These are phyloP conservation scores for Vaccinium myrtillus DNA, from an alignment of 148 eudicot genomes.

Conservation along the genomic window DNA sequence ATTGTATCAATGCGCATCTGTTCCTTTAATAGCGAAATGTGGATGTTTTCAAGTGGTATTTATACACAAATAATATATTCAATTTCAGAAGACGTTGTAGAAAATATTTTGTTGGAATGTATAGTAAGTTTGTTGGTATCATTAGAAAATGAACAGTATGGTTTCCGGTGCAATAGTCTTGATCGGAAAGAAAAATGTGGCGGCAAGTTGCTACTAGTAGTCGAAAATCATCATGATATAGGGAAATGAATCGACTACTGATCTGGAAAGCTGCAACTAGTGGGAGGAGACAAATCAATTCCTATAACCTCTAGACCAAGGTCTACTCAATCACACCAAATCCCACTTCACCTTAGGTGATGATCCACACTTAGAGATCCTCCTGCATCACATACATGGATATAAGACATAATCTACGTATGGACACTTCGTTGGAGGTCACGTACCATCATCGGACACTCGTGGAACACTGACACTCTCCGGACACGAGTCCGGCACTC, in stretches of 20 bases:
- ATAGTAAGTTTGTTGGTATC: background rate
- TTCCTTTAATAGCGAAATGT: no score
- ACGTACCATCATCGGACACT: no score
- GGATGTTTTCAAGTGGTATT: background rate
- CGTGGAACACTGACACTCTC: background rate
- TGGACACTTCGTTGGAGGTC: no score
- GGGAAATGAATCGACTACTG: background rate
- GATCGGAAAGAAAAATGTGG: background rate
- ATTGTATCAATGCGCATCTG: no score
- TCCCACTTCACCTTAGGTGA: background rate
- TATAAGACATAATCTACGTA: no score
- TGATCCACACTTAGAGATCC: background rate
- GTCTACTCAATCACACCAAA: background rate
- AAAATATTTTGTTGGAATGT: background rate
- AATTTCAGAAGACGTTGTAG: background rate
- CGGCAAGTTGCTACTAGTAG: background rate
- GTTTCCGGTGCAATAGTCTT: background rate
- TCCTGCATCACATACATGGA: background rate
- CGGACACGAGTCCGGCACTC: no score
- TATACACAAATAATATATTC: background rate
- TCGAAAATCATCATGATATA: background rate
- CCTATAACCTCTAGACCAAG: background rate
- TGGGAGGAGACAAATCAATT: background rate
- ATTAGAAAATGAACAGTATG: background rate
- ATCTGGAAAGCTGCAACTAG: background rate